Evolutionary conservation across 805 yeast genomes (phyloP).

Genomic region (Metschnikowia kofuensis): DNA sequence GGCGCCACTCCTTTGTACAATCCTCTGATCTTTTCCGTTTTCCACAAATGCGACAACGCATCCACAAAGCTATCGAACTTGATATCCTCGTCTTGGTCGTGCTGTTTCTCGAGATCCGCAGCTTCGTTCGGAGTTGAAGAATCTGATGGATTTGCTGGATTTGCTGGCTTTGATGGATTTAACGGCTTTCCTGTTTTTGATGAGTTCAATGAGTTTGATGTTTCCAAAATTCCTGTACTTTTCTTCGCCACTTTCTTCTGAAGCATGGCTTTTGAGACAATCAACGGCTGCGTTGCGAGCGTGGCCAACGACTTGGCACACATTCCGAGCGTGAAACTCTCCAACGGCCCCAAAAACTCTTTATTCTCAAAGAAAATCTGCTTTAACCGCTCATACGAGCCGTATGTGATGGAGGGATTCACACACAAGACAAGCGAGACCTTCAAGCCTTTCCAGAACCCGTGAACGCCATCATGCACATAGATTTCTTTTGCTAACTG

Average conservation of each 20-base stretch:
- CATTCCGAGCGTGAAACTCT: slow-evolving; percentile 74
- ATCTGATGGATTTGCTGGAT: not conserved
- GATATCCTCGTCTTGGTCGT: slow-evolving; percentile 35
- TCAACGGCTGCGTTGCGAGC: slow-evolving; percentile 76
- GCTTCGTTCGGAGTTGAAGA: not conserved
- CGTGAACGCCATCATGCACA: slow-evolving; percentile 61
- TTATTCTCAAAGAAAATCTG: slow-evolving; percentile 43
- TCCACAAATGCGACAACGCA: slow-evolving; percentile 58
- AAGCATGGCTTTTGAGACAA: slow-evolving; percentile 78
- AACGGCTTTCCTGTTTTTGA: not conserved
- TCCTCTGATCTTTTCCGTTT: slow-evolving; percentile 60
- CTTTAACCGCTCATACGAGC: slow-evolving; percentile 69
- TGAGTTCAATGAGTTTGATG: too few species aligned
- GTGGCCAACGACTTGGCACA: slow-evolving; percentile 79
- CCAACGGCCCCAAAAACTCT: slow-evolving; percentile 51
- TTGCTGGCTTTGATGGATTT: not conserved
- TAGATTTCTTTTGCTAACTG: slow-evolving; percentile 47
- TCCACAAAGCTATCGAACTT: slow-evolving; percentile 57
- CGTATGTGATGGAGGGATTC: slow-evolving; percentile 86
- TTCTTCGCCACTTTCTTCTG: slow-evolving; percentile 43
- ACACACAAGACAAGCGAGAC: slow-evolving; percentile 74
- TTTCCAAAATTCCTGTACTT: too few species aligned
- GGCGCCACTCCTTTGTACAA: slow-evolving; percentile 81
- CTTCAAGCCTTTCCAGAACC: slow-evolving; percentile 82
- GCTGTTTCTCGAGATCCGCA: slow-evolving; percentile 25